A percentile compares a stretch with the other conserved stretches of the same genome.
Evolutionary conservation across 2,329 filamentous ascomycete species (phyloP).

Genomic region (Fusarium coffeatum): DNA sequence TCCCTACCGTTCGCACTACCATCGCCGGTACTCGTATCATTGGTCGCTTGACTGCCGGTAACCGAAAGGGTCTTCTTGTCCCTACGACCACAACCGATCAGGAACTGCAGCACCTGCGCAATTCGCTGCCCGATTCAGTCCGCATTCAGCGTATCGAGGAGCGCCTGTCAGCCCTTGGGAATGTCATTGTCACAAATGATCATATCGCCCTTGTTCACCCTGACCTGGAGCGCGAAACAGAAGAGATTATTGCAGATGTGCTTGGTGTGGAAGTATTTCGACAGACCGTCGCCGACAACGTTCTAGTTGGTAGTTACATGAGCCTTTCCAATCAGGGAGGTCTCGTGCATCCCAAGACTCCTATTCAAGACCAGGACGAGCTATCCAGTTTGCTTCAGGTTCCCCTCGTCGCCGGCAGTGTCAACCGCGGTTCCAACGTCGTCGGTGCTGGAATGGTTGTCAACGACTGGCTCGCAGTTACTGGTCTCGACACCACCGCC

Average conservation of each 20-base stretch:
- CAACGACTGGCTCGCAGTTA: constrained; percentile 95
- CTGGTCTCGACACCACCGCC: constrained; percentile 93
- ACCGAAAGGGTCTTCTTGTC: constrained; percentile 95
- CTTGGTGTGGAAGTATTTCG: constrained; percentile 89
- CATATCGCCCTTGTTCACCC: constrained; percentile 97
- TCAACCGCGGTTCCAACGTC: constrained; percentile 92
- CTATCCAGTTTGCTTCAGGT: constrained; percentile 93
- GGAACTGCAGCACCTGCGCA: constrained; percentile 96
- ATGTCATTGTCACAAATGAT: constrained; percentile 96
- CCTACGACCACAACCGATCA: constrained; percentile 97
- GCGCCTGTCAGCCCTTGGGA: constrained; percentile 92
- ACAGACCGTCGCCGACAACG: constrained; percentile 97
- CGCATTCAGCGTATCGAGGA: constrained; percentile 99
- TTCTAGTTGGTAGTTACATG: constrained; percentile 97
- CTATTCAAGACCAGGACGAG: constrained; percentile 98
- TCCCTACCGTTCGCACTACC: constrained; percentile 95
- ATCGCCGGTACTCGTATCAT: constrained; percentile 97
- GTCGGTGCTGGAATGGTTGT: constrained; percentile 77
- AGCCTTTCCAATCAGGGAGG: constrained; percentile 94
- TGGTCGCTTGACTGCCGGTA: constrained; percentile 93
- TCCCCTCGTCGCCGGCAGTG: constrained; percentile 90
- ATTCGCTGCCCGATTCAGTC: constrained; percentile 89
- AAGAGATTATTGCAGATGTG: constrained; percentile 98
- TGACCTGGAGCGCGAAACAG: constrained; percentile 95
- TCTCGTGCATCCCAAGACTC: constrained; percentile 96